Conservation (phyloP, 2,329 filamentous ascomycete genomes). For the Metarhizium brunneum region DNA sequence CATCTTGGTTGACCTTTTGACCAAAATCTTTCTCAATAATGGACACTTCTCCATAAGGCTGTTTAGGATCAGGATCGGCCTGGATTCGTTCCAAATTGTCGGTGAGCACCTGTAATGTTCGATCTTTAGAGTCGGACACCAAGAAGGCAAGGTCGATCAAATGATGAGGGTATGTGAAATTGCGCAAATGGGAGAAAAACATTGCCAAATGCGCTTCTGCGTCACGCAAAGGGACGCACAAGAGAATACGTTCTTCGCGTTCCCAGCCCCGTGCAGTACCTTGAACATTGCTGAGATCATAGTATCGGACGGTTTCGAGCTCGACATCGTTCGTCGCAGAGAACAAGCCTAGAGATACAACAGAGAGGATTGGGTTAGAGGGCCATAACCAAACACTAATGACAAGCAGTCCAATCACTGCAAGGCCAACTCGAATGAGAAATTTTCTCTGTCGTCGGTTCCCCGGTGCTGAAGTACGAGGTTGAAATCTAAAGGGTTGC, state of each 20-base stretch:
- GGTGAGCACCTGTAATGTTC: slow-evolving; percentile 68
- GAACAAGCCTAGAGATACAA: slow-evolving; percentile 61
- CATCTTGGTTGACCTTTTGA: slow-evolving; percentile 94
- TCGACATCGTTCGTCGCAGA: slow-evolving; percentile 61
- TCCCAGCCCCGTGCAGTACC: slow-evolving; percentile 93
- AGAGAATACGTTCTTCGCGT: slow-evolving; percentile 84
- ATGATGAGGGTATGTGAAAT: slow-evolving; percentile 95
- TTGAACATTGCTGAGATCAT: slow-evolving; percentile 85
- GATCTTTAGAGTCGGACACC: slow-evolving; percentile 94
- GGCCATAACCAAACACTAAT: slow-evolving; percentile 72
- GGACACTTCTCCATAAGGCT: slow-evolving; percentile 89
- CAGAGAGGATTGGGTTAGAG: slow-evolving; percentile 50
- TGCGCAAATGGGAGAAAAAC: slow-evolving; percentile 97
- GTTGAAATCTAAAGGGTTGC: slow-evolving; percentile 51
- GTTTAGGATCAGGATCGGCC: slow-evolving; percentile 64
- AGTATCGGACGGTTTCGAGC: slow-evolving; percentile 93
- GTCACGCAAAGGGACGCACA: slow-evolving; percentile 91
- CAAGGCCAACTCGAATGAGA: slow-evolving; percentile 56
- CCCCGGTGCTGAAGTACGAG: slow-evolving; percentile 63
- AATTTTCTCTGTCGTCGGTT: slow-evolving; percentile 65
- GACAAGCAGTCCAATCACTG: slow-evolving; percentile 49
- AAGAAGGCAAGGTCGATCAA: slow-evolving; percentile 94
- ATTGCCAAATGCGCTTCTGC: slow-evolving; percentile 86
- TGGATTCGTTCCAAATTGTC: slow-evolving; percentile 72
- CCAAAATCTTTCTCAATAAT: slow-evolving; percentile 99